Conservation (phyloP, 176 grass and related monocot genomes). For the Carex littledalei region DNA sequence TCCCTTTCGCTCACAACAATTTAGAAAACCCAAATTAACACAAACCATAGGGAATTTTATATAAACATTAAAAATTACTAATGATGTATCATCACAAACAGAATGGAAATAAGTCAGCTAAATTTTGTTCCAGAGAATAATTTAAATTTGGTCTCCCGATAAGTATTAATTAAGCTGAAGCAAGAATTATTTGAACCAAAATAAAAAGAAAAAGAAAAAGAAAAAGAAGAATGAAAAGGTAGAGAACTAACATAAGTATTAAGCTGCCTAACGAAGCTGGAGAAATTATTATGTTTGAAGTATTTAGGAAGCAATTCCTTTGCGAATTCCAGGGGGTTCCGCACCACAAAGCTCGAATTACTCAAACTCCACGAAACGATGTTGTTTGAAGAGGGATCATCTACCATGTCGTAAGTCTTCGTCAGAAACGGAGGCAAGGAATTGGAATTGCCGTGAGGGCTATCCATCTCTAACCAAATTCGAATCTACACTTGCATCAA, state of each 20-base stretch:
- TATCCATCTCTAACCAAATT: slow-evolving; percentile 10
- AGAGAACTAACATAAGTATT: slow-evolving; percentile 87
- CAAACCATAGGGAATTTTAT: background rate
- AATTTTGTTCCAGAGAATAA: background rate
- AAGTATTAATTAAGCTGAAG: background rate
- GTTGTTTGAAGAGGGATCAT: slow-evolving; percentile 65
- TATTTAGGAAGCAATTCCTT: slow-evolving; percentile 90
- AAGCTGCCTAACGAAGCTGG: slow-evolving; percentile 94
- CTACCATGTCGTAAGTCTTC: slow-evolving; percentile 99
- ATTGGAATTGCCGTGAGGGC: slow-evolving; percentile 18
- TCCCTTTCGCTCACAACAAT: background rate
- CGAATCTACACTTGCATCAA: background rate
- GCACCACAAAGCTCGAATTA: slow-evolving; percentile 71
- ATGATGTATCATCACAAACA: background rate
- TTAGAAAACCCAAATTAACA: background rate
- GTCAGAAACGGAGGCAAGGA: slow-evolving; percentile 83
- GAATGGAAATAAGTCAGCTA: background rate
- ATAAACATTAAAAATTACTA: background rate
- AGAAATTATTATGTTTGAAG: slow-evolving; percentile 99
- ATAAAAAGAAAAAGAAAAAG: background rate
- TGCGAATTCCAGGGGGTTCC: slow-evolving; percentile 63
- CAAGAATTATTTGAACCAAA: background rate
- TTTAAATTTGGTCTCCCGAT: background rate
- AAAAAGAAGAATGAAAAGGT: background rate
- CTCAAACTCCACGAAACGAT: slow-evolving; percentile 70